Evolutionary conservation across 2,329 filamentous ascomycete genomes (phyloP).

Genomic region (Bipolaris zeicola): DNA sequence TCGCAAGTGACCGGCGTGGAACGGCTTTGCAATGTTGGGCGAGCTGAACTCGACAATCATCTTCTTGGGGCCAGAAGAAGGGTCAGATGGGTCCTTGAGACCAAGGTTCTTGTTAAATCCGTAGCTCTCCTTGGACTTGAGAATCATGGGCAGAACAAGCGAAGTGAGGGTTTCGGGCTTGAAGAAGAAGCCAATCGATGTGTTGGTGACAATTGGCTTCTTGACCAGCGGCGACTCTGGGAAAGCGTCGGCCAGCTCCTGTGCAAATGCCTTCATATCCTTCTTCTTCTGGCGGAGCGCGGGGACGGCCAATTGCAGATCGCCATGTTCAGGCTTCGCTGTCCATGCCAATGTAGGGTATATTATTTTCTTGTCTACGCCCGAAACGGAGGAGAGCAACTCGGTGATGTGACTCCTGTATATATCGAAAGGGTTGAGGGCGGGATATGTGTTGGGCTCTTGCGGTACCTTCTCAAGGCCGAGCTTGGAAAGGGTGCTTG

Average conservation of each 20-base stretch:
- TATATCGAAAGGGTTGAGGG: constrained; percentile 76
- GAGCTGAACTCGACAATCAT: constrained; percentile 82
- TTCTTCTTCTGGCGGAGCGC: constrained; percentile 75
- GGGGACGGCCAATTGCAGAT: constrained; percentile 77
- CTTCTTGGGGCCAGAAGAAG: constrained; percentile 66
- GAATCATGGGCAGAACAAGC: constrained; percentile 72
- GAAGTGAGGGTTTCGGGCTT: constrained; percentile 69
- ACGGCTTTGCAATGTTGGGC: constrained; percentile 85
- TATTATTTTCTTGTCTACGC: constrained; percentile 72
- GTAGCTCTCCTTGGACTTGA: constrained; percentile 64
- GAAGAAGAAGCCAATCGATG: constrained; percentile 81
- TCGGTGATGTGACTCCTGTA: constrained; percentile 79
- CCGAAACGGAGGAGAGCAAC: constrained; percentile 70
- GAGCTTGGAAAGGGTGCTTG: constrained; percentile 43
- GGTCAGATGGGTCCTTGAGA: constrained; percentile 65
- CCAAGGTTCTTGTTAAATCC: constrained; percentile 67
- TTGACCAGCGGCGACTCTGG: constrained; percentile 75
- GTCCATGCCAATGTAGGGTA: constrained; percentile 81
- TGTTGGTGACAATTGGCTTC: constrained; percentile 69
- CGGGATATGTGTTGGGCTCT: constrained; percentile 59
- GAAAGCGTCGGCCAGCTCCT: constrained; percentile 66
- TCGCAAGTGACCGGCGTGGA: constrained; percentile 75
- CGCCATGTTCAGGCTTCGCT: constrained; percentile 77
- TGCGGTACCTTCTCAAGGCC: constrained; percentile 49
- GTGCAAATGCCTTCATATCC: constrained; percentile 62